phyloP scores from a whole-genome alignment of 768 basidiomycete genomes.

The Auriscalpium vulgare region DNA sequence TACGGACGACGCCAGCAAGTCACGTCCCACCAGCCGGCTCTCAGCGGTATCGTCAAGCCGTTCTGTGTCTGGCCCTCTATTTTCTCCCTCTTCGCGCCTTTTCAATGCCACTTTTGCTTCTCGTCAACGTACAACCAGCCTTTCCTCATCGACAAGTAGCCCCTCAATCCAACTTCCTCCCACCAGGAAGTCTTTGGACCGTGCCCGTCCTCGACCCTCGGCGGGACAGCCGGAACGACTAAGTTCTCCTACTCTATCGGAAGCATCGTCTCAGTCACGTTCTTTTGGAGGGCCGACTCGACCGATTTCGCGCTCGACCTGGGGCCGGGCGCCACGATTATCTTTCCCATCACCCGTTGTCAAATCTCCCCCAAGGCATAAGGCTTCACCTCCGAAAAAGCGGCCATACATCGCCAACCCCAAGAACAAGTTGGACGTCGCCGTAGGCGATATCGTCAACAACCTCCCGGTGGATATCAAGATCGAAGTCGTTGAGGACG shows the following conservation, averaged over 20 bases:
- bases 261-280: constrained; percentile 43
- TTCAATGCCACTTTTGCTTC: constrained; percentile 70
- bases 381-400: constrained; percentile 30
- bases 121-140: constrained; percentile 72
- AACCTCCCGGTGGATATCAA: constrained; percentile 79
- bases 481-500: constrained; percentile 70
- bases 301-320: constrained; percentile 42
- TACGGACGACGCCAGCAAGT: constrained; percentile 22
- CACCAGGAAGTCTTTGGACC: constrained; percentile 24
- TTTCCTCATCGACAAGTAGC: constrained; percentile 35
- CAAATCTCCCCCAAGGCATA: constrained; percentile 40
- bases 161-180: constrained; percentile 26
- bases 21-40: constrained; percentile 50
- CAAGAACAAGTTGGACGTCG: constrained; percentile 87
- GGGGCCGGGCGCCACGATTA: constrained; percentile 61
- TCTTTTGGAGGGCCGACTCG: constrained; percentile 42
- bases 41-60: constrained; percentile 49
- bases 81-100: constrained; percentile 33
- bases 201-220: constrained; percentile 27
- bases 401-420: constrained; percentile 81
- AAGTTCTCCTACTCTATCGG: constrained; percentile 58
- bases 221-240: constrained; percentile 32
- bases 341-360: constrained; percentile 42
- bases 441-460: constrained; percentile 89
- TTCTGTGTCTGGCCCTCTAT: constrained; percentile 63